phyloP scores from a whole-genome alignment of 2,329 filamentous ascomycete species.

The Sporothrix inflata region DNA sequence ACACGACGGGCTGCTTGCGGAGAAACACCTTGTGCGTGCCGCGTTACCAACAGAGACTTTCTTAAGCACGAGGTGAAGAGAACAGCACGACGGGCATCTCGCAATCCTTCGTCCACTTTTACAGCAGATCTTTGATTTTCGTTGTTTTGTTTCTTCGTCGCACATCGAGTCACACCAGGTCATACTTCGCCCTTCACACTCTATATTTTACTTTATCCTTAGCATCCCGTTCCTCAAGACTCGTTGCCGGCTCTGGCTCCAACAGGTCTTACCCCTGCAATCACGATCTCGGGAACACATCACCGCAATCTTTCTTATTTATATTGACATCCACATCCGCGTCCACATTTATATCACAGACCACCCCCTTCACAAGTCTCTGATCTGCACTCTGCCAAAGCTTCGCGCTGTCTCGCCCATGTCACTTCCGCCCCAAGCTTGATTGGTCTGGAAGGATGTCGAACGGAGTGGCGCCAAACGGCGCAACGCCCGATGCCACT shows the following conservation, averaged over 20 bases:
- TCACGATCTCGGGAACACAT: background rate
- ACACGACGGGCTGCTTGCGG: background rate
- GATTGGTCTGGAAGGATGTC: slow-evolving; percentile 20
- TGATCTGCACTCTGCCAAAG: background rate
- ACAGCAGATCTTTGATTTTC: background rate
- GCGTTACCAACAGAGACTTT: too few species aligned
- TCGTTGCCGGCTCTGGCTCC: background rate
- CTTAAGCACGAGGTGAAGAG: too few species aligned
- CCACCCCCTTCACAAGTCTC: background rate
- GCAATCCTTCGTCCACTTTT: background rate
- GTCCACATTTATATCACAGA: too few species aligned
- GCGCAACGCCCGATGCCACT: background rate
- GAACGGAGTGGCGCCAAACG: background rate
- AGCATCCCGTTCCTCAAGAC: background rate
- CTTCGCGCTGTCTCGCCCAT: background rate
- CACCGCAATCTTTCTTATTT: background rate
- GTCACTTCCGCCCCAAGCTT: background rate
- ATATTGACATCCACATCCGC: background rate
- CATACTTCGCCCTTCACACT: background rate
- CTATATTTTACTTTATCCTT: background rate
- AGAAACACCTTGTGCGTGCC: background rate
- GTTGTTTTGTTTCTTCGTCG: background rate
- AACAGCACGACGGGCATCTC: background rate
- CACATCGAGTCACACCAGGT: background rate
- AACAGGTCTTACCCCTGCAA: background rate